These are phyloP conservation scores for Botryotinia calthae DNA, from an alignment of 2,329 filamentous ascomycete species.

Conservation along the genomic window DNA sequence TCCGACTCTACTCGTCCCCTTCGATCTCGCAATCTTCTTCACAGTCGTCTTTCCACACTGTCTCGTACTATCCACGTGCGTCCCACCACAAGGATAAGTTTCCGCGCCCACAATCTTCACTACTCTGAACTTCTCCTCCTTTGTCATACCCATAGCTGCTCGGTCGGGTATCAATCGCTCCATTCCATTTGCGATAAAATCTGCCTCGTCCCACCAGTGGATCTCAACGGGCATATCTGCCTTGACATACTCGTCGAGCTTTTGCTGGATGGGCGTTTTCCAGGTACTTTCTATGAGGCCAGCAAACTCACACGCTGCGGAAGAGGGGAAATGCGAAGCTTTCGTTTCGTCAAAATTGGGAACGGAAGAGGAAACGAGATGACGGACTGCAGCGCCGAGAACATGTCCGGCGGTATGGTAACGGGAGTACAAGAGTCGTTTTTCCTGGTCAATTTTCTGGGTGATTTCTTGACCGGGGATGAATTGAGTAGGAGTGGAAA, in stretches of 20 bases:
- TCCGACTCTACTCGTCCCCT: conserved; percentile 58
- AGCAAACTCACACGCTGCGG: conserved; percentile 64
- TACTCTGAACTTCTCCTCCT: conserved; percentile 56
- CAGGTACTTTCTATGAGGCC: conserved; percentile 63
- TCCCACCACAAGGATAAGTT: conserved; percentile 72
- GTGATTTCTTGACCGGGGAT: conserved; percentile 45
- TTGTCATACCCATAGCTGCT: conserved; percentile 41
- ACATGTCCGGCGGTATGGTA: conserved; percentile 74
- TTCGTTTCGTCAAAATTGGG: conserved; percentile 63
- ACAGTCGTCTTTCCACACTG: conserved; percentile 60
- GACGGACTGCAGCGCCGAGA: conserved; percentile 64
- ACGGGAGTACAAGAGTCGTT: conserved; percentile 62
- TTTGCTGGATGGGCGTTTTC: conserved; percentile 60
- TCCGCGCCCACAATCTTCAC: conserved; percentile 68
- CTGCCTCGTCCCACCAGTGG: conserved; percentile 65
- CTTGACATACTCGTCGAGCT: conserved; percentile 57
- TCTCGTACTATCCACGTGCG: conserved; percentile 63
- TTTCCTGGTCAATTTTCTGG: conserved; percentile 59
- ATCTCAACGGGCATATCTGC: conserved; percentile 58
- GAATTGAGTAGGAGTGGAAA: conserved; percentile 43
- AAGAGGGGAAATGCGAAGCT: conserved; percentile 68
- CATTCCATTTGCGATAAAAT: conserved; percentile 54
- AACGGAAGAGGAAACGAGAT: conserved; percentile 49
- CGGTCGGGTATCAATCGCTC: conserved; percentile 55
- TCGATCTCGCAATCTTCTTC: conserved; percentile 64